Evolutionary conservation across 2,329 filamentous ascomycete genomes (phyloP).

Genomic region (Fusarium stilboides): DNA sequence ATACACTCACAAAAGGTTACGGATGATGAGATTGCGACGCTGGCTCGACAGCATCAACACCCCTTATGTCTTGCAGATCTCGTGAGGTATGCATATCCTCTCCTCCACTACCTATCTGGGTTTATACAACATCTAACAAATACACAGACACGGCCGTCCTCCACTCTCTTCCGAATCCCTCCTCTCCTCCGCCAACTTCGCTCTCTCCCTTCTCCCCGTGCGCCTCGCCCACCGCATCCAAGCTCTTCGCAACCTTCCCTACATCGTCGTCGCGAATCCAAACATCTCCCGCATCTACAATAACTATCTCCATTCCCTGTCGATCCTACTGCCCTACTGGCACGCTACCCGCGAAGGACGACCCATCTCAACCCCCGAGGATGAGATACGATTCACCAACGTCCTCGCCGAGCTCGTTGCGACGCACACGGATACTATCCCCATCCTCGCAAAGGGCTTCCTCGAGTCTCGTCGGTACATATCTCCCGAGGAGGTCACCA

Average conservation of each 20-base stretch:
- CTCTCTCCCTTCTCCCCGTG: slow-evolving; percentile 90
- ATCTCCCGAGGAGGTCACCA: slow-evolving; percentile 83
- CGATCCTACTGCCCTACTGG: slow-evolving; percentile 87
- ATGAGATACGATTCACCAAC: slow-evolving; percentile 92
- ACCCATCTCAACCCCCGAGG: slow-evolving; percentile 75
- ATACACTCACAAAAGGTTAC: slow-evolving; percentile 60
- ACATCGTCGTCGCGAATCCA: slow-evolving; percentile 98
- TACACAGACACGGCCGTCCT: slow-evolving; percentile 78
- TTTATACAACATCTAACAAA: background rate
- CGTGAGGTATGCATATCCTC: slow-evolving; percentile 76
- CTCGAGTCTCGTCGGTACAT: slow-evolving; percentile 95
- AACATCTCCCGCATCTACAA: slow-evolving; percentile 95
- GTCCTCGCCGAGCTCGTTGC: slow-evolving; percentile 96
- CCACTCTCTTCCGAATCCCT: slow-evolving; percentile 86
- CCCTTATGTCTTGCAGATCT: slow-evolving; percentile 89
- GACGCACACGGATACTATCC: slow-evolving; percentile 95
- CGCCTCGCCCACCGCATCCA: slow-evolving; percentile 95
- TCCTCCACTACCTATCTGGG: background rate
- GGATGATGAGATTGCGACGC: slow-evolving; percentile 82
- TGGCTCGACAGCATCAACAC: slow-evolving; percentile 85
- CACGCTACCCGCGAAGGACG: slow-evolving; percentile 62
- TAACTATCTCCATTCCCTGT: slow-evolving; percentile 95
- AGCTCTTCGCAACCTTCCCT: slow-evolving; percentile 92
- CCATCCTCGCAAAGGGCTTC: slow-evolving; percentile 91
- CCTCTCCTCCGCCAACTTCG: slow-evolving; percentile 94